These are phyloP conservation scores for Halenospora varia DNA, from an alignment of 495 filamentous ascomycete species.

Conservation along the genomic window DNA sequence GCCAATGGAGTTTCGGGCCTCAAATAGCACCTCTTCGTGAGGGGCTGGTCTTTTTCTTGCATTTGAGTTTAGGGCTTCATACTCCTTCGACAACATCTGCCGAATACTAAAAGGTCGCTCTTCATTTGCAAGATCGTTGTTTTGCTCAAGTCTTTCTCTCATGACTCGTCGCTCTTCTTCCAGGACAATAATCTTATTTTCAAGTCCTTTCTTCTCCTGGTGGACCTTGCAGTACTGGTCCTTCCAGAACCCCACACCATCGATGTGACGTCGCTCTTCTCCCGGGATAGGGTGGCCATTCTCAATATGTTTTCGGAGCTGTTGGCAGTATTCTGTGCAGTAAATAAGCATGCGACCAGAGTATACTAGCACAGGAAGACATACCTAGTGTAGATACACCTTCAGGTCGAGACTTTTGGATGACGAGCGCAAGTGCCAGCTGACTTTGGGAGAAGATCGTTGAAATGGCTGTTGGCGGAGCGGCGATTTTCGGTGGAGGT, in stretches of 20 bases:
- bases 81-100: neutral
- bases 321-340: constrained; percentile 36
- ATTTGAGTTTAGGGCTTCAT: no score
- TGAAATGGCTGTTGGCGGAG: no score
- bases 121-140: neutral
- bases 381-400: constrained; percentile 34
- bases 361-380: neutral
- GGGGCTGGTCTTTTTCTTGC: neutral
- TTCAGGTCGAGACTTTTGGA: constrained; percentile 41
- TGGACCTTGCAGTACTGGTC: constrained; percentile 42
- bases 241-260: constrained; percentile 48
- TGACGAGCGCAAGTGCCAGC: constrained; percentile 41
- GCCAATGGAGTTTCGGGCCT: no score
- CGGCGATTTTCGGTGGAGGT: no score
- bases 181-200: constrained; percentile 38
- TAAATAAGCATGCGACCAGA: neutral
- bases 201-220: constrained; percentile 39
- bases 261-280: constrained; percentile 28
- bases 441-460: constrained; percentile 30
- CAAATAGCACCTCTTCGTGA: neutral
- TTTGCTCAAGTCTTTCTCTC: neutral
- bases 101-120: neutral
- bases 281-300: constrained; percentile 1
- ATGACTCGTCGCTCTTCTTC: constrained; percentile 25
- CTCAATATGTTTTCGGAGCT: constrained; percentile 36